These are phyloP conservation scores for Fusarium bulbicola DNA, from an alignment of 2,329 filamentous ascomycete species.

Conservation along the genomic window DNA sequence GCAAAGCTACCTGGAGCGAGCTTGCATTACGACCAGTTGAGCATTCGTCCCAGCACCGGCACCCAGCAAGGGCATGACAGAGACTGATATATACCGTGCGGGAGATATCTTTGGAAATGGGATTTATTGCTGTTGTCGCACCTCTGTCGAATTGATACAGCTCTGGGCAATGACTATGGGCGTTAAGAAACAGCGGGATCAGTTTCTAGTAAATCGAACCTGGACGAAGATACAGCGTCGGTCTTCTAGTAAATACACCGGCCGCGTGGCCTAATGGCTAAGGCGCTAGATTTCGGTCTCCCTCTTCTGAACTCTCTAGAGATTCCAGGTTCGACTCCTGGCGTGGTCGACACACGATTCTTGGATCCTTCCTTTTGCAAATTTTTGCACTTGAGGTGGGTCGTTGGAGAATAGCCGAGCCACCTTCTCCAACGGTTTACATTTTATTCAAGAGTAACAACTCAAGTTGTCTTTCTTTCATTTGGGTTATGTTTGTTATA, in stretches of 20 bases:
- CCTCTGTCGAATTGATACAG: too few relatives aligned
- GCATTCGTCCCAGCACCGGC: too few relatives aligned
- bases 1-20: too few relatives aligned
- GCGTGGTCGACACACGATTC: slow-evolving; percentile 2
- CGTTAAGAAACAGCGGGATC: too few relatives aligned
- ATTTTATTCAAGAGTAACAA: too few relatives aligned
- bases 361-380: background rate
- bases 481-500: rapidly evolving
- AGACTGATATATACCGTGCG: too few relatives aligned
- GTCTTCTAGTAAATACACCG: background rate
- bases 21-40: too few relatives aligned
- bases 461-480: rapidly evolving
- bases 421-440: background rate
- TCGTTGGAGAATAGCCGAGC: background rate
- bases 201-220: too few relatives aligned
- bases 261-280: slow-evolving; percentile 33
- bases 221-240: rapidly evolving
- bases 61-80: too few relatives aligned
- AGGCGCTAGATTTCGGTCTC: slow-evolving; percentile 31
- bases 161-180: too few relatives aligned
- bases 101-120: too few relatives aligned
- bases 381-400: background rate
- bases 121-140: too few relatives aligned
- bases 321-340: slow-evolving; percentile 34
- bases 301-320: slow-evolving; percentile 23